Percentiles rank a stretch among this genome's conserved stretches.
These are phyloP conservation scores for Coniosporium tulheliwenetii DNA, from an alignment of 2,329 filamentous ascomycete genomes.

Conservation along the genomic window DNA sequence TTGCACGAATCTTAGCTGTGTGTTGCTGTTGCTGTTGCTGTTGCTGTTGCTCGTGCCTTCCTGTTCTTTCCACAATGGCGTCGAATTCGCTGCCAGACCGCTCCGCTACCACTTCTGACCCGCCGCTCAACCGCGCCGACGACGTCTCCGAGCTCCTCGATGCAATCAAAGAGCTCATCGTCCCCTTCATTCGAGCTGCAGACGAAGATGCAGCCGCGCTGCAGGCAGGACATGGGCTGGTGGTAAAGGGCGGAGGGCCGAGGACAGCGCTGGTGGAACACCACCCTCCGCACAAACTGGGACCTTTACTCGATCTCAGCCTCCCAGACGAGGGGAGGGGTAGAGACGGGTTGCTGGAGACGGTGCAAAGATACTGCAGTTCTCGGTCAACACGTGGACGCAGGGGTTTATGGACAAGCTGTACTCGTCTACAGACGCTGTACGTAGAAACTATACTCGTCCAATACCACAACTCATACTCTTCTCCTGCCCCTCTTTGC, in stretches of 20 bases:
- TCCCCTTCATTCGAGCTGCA: slow-evolving; percentile 56
- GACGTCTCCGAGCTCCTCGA: slow-evolving; percentile 44
- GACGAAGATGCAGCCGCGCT: slow-evolving; percentile 45
- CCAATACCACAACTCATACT: background rate
- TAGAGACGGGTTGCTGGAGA: slow-evolving; percentile 24
- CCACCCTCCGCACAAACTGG: slow-evolving; percentile 26
- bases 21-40: no score
- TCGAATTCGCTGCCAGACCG: no score
- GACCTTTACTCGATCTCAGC: slow-evolving; percentile 20
- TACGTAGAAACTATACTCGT: slow-evolving; percentile 19
- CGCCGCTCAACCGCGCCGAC: slow-evolving; percentile 10
- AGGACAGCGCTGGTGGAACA: slow-evolving; percentile 27
- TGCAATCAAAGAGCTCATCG: slow-evolving; percentile 49
- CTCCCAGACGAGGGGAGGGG: slow-evolving; percentile 21
- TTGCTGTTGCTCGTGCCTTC: no score
- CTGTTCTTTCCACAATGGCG: no score
- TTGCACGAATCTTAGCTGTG: no score
- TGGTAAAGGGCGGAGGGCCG: slow-evolving; percentile 46
- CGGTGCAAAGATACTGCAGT: slow-evolving; percentile 58
- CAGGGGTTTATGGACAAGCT: slow-evolving; percentile 94
- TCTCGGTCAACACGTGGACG: slow-evolving; percentile 97
- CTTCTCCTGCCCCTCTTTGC: background rate
- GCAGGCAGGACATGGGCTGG: slow-evolving; percentile 39
- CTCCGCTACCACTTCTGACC: no score
- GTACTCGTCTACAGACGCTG: slow-evolving; percentile 77